A percentile compares a stretch with the other conserved stretches of the same genome.
phyloP scores from a whole-genome alignment of 306 rosid species.

The Clitoria ternatea region DNA sequence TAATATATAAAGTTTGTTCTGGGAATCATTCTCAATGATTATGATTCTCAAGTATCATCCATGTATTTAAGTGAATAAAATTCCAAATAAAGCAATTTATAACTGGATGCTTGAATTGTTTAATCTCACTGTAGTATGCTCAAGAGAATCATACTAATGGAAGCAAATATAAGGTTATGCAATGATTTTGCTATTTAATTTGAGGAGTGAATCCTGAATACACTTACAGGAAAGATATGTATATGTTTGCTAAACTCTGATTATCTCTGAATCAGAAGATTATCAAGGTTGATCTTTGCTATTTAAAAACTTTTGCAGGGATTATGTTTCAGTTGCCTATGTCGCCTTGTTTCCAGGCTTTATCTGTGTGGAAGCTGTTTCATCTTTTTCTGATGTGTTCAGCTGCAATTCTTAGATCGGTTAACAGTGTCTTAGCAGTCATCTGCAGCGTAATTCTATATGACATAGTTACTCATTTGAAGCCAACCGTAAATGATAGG shows the following conservation, averaged over 20 bases:
- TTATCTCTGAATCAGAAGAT: background rate
- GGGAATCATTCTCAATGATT: background rate
- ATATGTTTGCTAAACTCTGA: too few relatives aligned
- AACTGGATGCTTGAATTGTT: background rate
- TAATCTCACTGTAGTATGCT: background rate
- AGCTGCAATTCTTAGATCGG: slow-evolving; percentile 57
- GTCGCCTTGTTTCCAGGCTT: slow-evolving; percentile 84
- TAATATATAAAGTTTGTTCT: background rate
- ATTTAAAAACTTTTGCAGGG: slow-evolving; percentile 61
- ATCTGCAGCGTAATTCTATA: slow-evolving; percentile 60
- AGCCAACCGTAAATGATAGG: slow-evolving; percentile 60
- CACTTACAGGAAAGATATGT: background rate
- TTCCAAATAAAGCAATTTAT: background rate
- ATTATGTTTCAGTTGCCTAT: slow-evolving; percentile 92
- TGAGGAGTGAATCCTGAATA: background rate
- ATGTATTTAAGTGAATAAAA: slow-evolving; percentile 7
- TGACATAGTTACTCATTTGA: slow-evolving; percentile 65
- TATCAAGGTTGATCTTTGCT: slow-evolving; percentile 34
- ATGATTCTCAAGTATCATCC: background rate
- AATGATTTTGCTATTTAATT: background rate
- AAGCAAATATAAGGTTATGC: background rate
- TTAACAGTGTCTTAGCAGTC: slow-evolving; percentile 66
- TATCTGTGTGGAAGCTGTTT: slow-evolving; percentile 30
- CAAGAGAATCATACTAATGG: background rate
- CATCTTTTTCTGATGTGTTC: slow-evolving; percentile 72